phyloP scores from a whole-genome alignment of 1,284 basidiomycete species.

The Tilletia indica region DNA sequence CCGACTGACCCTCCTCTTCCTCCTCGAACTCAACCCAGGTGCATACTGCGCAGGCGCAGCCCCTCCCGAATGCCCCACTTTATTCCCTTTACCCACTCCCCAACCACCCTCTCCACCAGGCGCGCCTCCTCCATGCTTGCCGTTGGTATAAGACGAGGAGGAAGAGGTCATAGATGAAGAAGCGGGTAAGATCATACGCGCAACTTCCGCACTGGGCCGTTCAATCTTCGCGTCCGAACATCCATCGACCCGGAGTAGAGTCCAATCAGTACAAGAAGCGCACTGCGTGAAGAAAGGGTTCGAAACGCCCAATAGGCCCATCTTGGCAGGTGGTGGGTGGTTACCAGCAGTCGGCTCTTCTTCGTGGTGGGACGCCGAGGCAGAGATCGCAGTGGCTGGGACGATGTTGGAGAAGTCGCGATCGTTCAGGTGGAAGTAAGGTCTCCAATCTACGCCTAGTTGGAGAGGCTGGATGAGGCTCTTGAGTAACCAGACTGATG shows the following conservation, averaged over 20 bases:
- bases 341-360: constrained; percentile 80
- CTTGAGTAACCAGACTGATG: constrained; percentile 63
- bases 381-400: constrained; percentile 38
- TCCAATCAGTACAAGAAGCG: constrained; percentile 90
- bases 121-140: neutral
- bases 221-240: constrained; percentile 24
- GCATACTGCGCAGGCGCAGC: constrained; percentile 42
- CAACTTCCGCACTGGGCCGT: too few relatives aligned
- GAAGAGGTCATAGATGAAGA: constrained; percentile 23
- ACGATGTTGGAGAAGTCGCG: constrained; percentile 60
- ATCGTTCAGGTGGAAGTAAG: constrained; percentile 95
- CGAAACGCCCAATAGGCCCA: constrained; percentile 75
- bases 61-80: constrained; percentile 28
- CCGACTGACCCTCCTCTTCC: constrained; percentile 81
- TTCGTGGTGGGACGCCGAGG: constrained; percentile 72
- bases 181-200: constrained; percentile 18
- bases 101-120: constrained; percentile 16
- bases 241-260: constrained; percentile 62
- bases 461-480: constrained; percentile 86
- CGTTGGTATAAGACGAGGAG: too few relatives aligned
- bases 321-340: too few relatives aligned
- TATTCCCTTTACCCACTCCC: constrained; percentile 17
- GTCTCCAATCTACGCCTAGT: constrained; percentile 78
- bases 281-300: constrained; percentile 84
- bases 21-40: constrained; percentile 64